Evolutionary conservation across 331 rosid genomes (phyloP).

Genomic region (Cydonia oblonga): DNA sequence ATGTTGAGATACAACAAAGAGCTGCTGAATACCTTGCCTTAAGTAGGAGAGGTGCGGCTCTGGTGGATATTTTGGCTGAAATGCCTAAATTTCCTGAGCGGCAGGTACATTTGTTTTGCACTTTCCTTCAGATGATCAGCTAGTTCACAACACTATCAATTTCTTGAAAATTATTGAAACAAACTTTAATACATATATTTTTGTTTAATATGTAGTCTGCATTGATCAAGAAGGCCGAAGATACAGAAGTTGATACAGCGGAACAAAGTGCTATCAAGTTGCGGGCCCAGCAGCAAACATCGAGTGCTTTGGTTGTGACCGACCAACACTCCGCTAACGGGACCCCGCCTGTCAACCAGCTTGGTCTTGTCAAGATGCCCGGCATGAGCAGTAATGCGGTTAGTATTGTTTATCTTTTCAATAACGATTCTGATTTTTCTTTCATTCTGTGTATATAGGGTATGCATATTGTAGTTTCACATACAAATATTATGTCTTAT

Average conservation of each 20-base stretch:
- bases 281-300: conserved; percentile 80
- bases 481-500: background rate
- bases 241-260: conserved; percentile 79
- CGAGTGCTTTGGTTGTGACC: conserved; percentile 87
- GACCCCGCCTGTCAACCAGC: conserved; percentile 49
- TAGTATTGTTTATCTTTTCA: conserved; percentile 18
- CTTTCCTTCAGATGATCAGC: background rate
- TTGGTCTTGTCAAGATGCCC: conserved; percentile 72
- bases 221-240: conserved; percentile 91
- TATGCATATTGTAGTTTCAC: background rate
- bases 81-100: conserved; percentile 99
- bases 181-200: conserved; percentile 6
- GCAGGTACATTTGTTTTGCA: conserved; percentile 51
- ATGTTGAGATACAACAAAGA: conserved; percentile 95
- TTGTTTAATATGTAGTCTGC: conserved; percentile 54
- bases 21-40: conserved; percentile 89
- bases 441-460: background rate
- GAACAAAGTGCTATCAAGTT: conserved; percentile 91
- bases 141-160: conserved; percentile 1
- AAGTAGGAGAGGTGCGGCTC: conserved; percentile 83
- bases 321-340: conserved; percentile 69
- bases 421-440: background rate
- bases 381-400: conserved; percentile 48
- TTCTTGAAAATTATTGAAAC: conserved; percentile 1
- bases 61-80: conserved; percentile 85